A percentile compares a stretch with the other conserved stretches of the same genome.
phyloP scores from a whole-genome alignment of 2,329 filamentous ascomycete genomes.

The Xylariaceae sp. region DNA sequence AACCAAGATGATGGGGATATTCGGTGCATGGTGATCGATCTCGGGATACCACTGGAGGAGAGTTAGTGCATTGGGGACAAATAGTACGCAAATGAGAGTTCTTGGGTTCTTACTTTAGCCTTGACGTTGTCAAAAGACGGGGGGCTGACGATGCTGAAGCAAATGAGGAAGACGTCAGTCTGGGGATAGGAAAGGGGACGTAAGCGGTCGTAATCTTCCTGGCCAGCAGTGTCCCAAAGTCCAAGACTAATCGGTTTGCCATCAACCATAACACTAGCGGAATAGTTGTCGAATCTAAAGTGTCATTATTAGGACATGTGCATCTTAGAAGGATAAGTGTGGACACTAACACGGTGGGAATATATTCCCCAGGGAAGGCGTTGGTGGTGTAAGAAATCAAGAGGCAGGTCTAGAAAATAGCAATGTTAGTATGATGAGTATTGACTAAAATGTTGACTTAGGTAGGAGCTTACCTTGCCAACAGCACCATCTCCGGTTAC shows the following conservation, averaged over 20 bases:
- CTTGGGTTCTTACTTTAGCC: constrained; percentile 68
- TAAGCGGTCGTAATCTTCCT: constrained; percentile 96
- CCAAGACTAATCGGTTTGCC: constrained; percentile 95
- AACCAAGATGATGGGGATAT: constrained; percentile 93
- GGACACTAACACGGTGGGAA: constrained; percentile 81
- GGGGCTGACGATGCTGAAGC: constrained; percentile 96
- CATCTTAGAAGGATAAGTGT: not conserved
- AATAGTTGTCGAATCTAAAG: constrained; percentile 93
- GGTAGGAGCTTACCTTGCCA: constrained; percentile 68
- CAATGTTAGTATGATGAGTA: not conserved
- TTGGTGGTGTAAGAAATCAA: constrained; percentile 99
- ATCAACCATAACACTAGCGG: constrained; percentile 97
- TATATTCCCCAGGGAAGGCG: constrained; percentile 99
- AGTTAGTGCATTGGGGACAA: constrained; percentile 12
- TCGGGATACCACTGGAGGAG: constrained; percentile 81
- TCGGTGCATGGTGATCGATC: constrained; percentile 93
- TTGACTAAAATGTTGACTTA: too few species aligned
- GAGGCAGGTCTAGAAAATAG: constrained; percentile 72
- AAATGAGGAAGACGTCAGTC: constrained; percentile 97
- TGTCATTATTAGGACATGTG: constrained; percentile 17
- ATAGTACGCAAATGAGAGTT: not conserved
- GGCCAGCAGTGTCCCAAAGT: constrained; percentile 96
- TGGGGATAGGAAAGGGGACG: constrained; percentile 95
- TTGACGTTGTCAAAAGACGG: constrained; percentile 98
- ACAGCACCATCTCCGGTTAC: constrained; percentile 99